Percentiles rank a stretch among this genome's conserved stretches.
phyloP scores from a whole-genome alignment of 495 filamentous ascomycete genomes.

The Endocarpon pusillum region DNA sequence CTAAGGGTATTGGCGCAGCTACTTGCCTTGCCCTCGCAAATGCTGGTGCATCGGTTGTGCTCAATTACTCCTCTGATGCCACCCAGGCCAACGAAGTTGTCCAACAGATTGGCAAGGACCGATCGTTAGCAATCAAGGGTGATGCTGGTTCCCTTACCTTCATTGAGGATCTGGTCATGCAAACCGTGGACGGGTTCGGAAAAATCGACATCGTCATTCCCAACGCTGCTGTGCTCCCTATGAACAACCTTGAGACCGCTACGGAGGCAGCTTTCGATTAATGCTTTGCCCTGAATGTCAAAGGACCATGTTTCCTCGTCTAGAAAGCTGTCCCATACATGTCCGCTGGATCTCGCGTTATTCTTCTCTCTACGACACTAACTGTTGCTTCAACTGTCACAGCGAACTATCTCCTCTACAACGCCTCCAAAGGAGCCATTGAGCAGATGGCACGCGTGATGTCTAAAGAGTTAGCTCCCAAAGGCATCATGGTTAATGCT shows the following conservation, averaged over 20 bases:
- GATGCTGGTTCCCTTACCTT: slow-evolving; percentile 23
- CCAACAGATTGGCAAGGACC: slow-evolving; percentile 30
- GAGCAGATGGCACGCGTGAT: slow-evolving; percentile 50
- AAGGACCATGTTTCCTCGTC: slow-evolving; percentile 47
- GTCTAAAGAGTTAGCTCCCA: slow-evolving; percentile 44
- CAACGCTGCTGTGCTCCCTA: slow-evolving; percentile 38
- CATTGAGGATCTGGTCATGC: slow-evolving; percentile 25
- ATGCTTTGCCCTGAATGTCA: slow-evolving; percentile 42
- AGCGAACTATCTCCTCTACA: slow-evolving; percentile 44
- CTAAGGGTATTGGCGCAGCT: slow-evolving; percentile 47
- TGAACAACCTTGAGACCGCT: slow-evolving; percentile 35
- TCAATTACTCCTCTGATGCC: slow-evolving; percentile 42
- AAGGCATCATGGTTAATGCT: slow-evolving; percentile 44
- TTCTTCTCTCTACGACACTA: slow-evolving; percentile 42
- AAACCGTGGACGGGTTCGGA: slow-evolving; percentile 26
- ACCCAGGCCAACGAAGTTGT: slow-evolving; percentile 37
- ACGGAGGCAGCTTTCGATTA: slow-evolving; percentile 43
- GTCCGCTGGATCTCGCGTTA: slow-evolving; percentile 33
- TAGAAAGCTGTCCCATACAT: slow-evolving; percentile 51
- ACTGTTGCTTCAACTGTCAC: slow-evolving; percentile 26
- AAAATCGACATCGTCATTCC: slow-evolving; percentile 48
- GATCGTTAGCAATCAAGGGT: slow-evolving; percentile 38
- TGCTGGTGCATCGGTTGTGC: slow-evolving; percentile 42
- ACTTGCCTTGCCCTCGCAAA: slow-evolving; percentile 33
- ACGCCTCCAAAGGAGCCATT: slow-evolving; percentile 47